Conservation (phyloP, 768 basidiomycete genomes). For the Termitomyces sp. region DNA sequence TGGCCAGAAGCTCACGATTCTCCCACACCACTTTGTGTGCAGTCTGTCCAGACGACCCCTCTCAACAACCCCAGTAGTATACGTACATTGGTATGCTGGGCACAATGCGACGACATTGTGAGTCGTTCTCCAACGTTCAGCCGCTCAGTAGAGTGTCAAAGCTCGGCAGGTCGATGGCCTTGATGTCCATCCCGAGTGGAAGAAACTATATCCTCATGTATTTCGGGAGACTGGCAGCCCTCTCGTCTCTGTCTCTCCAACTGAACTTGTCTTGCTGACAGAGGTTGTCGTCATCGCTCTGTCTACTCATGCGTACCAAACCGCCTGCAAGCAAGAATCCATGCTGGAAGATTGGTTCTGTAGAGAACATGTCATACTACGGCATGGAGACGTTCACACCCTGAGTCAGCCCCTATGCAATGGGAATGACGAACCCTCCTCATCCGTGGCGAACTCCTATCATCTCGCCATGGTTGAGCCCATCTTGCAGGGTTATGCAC, state of each 20-base stretch:
- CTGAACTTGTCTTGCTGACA: conserved; percentile 32
- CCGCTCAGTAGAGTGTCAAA: not conserved
- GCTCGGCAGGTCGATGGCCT: conserved; percentile 25
- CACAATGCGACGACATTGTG: conserved; percentile 32
- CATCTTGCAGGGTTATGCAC: conserved; percentile 62
- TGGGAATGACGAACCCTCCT: conserved; percentile 9
- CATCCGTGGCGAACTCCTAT: conserved; percentile 28
- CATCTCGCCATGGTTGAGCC: conserved; percentile 61
- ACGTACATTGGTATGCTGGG: conserved; percentile 25
- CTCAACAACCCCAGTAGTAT: not conserved
- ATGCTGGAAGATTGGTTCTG: conserved; percentile 40
- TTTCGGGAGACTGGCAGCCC: conserved; percentile 18
- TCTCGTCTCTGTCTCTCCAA: conserved; percentile 16
- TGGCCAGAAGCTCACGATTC: conserved; percentile 20
- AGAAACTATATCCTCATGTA: conserved; percentile 25
- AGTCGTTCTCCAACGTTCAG: conserved; percentile 8
- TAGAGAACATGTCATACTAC: conserved; percentile 38
- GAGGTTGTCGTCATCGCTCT: conserved; percentile 49
- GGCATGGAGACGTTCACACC: conserved; percentile 39
- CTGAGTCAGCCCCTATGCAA: conserved; percentile 17
- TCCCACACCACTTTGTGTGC: conserved; percentile 13
- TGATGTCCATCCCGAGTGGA: conserved; percentile 37
- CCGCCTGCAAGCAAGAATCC: conserved; percentile 27
- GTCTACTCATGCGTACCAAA: conserved; percentile 41
- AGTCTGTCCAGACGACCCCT: conserved; percentile 4